Evolutionary conservation across 2,329 filamentous ascomycete species (phyloP), one percentile per base, ranked within the genome.

Genomic region (Curvularia sp.): DNA sequence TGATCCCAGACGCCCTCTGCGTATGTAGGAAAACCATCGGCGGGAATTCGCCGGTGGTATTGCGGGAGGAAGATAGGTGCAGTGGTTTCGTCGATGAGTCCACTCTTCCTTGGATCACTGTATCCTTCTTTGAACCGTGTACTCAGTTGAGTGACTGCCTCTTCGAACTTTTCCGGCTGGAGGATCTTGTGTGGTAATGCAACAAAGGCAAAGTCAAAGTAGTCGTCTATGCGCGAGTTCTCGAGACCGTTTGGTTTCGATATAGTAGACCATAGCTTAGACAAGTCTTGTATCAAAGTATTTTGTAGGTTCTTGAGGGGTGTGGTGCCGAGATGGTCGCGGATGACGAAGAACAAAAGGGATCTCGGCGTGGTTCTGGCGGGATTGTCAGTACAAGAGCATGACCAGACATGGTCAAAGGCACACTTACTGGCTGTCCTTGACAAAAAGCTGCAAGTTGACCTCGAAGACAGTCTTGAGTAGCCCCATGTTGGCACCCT

Each of bases 381-480:
- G 41, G 42, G 30, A 59, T 18, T 59, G 69, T 75, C 57, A 74
- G 68, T 55, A 60, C 30, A 15, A n/a, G 43, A 38, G n/a, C 18
- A 30, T 12, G 25, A 15, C 8, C 3, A 13, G 47, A 21, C 5
- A 19, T 19, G 8, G n/a, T n/a, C 9, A 5, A 5, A 3, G 18
- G 23, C 13, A 50, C 38, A 81, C 88, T 72, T 85, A 94, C 90
- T 92, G 92, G 78, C 89, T 93, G 77, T 97, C 93, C 81, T 97
- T 97, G 69, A 98, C 83, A 79, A 99, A 99, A 27, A 99, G 83
- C 79, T 98, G 94, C 75, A 99, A 78, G 76, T 99, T 99, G 78
- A 99, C 95, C 81, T 99, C 95, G 70, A 99, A 99, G 3, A 99
- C 95, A 0, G 96, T 99, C 85, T 99, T 99, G 72, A 99, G 83